Conservation (phyloP, 108 stramenopile species). For the Conticribra guillardii region DNA sequence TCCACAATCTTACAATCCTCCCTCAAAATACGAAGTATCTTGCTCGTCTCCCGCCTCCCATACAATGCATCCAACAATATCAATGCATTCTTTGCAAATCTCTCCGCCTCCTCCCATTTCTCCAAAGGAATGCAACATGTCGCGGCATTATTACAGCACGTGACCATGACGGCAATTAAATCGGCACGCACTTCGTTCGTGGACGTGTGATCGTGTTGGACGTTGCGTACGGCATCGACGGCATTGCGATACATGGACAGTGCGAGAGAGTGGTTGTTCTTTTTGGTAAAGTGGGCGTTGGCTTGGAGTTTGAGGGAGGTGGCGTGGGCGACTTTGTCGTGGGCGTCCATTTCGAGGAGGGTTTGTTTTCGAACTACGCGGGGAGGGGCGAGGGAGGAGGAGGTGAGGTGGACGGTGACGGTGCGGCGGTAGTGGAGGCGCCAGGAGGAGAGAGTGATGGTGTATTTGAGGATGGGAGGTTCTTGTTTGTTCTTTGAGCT, state of each 20-base stretch:
- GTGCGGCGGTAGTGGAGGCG: conserved; percentile 62
- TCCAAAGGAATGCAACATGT: conserved; percentile 70
- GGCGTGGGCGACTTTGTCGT: conserved; percentile 73
- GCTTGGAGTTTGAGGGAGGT: conserved; percentile 60
- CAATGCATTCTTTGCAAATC: conserved; percentile 68
- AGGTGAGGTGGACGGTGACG: conserved; percentile 62
- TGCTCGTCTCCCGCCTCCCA: conserved; percentile 62
- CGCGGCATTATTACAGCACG: conserved; percentile 84
- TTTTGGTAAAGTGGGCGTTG: conserved; percentile 39
- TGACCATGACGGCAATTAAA: conserved; percentile 73
- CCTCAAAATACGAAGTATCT: conserved; percentile 64
- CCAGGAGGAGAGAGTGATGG: conserved; percentile 72
- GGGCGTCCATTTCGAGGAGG: conserved; percentile 68
- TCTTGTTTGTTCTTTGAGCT: background rate
- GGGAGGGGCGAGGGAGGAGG: conserved; percentile 21
- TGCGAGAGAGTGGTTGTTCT: conserved; percentile 58
- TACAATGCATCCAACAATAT: conserved; percentile 70
- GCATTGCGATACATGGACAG: conserved; percentile 63
- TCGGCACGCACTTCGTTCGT: conserved; percentile 77
- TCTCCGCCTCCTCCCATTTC: conserved; percentile 58
- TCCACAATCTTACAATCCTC: conserved; percentile 56
- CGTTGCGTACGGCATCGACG: conserved; percentile 77
- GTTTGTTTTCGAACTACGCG: conserved; percentile 63
- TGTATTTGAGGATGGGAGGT: conserved; percentile 15
- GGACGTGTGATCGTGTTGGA: conserved; percentile 68